Evolutionary conservation across 805 yeast genomes (phyloP).

Genomic region (Maudiozyma barnettii): DNA sequence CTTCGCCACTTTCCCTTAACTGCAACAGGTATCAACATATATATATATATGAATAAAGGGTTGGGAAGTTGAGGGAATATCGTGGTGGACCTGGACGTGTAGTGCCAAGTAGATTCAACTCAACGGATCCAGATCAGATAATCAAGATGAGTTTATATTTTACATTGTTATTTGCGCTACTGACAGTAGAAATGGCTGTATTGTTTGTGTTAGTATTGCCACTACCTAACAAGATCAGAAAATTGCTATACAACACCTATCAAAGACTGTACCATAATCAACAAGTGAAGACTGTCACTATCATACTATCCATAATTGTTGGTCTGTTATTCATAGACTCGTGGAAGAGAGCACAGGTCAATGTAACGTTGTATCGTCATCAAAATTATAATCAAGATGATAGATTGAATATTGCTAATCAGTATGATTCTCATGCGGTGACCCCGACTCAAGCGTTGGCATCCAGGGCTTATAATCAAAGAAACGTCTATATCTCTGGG

Average conservation of each 20-base stretch:
- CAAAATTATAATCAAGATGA: conserved; percentile 5
- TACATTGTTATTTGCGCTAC: conserved; percentile 35
- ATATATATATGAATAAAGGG: too few relatives aligned
- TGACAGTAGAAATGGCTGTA: conserved; percentile 43
- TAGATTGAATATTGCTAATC: background rate
- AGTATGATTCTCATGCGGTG: conserved; percentile 8
- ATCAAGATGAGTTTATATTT: conserved; percentile 27
- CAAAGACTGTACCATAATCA: conserved; percentile 28
- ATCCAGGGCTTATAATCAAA: conserved; percentile 50
- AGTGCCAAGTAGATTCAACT: too few relatives aligned
- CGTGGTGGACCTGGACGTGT: too few relatives aligned
- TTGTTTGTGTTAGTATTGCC: conserved; percentile 45
- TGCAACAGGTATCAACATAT: too few relatives aligned
- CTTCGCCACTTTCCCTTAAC: too few relatives aligned
- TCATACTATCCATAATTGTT: conserved; percentile 36
- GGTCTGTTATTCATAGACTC: conserved; percentile 47
- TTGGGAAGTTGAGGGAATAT: too few relatives aligned
- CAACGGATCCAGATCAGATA: too few relatives aligned
- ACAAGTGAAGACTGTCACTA: conserved; percentile 38
- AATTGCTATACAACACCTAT: conserved; percentile 33
- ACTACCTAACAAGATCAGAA: conserved; percentile 41
- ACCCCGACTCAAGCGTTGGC: conserved; percentile 45
- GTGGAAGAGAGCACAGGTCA: conserved; percentile 34
- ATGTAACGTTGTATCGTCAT: conserved; percentile 20
- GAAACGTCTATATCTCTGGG: conserved; percentile 55